phyloP scores from a whole-genome alignment of 164 flowering plant genomes.

The Sedum album region DNA sequence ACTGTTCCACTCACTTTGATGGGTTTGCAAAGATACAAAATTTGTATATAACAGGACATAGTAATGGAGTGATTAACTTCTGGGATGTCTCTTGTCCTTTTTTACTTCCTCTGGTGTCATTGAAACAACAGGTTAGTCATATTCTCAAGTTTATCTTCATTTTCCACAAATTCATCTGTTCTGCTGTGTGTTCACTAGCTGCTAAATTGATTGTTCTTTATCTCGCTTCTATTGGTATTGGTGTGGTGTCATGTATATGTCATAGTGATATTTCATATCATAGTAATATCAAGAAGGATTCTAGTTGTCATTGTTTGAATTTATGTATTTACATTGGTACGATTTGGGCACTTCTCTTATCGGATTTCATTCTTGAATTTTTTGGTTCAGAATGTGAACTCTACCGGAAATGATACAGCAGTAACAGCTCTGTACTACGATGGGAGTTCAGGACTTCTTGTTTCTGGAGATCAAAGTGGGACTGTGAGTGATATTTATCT shows the following conservation, averaged over 20 bases:
- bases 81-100: slow-evolving; percentile 78
- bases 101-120: slow-evolving; percentile 40
- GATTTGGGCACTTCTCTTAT: neutral
- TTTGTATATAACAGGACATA: slow-evolving; percentile 77
- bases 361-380: slow-evolving; percentile 3
- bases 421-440: slow-evolving; percentile 64
- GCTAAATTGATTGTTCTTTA: neutral
- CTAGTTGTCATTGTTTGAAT: too few species aligned
- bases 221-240: neutral
- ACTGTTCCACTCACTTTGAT: slow-evolving; percentile 23
- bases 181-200: neutral
- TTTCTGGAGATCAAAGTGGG: slow-evolving; percentile 89
- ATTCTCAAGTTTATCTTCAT: neutral
- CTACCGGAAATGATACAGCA: slow-evolving; percentile 45
- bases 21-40: slow-evolving; percentile 55
- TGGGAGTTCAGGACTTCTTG: slow-evolving; percentile 41
- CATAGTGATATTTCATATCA: neutral
- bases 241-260: neutral
- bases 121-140: slow-evolving; percentile 61
- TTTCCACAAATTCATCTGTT: neutral
- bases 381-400: slow-evolving; percentile 58
- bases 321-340: too few species aligned
- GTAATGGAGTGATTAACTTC: slow-evolving; percentile 64
- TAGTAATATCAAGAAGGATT: too few species aligned
- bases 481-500: slow-evolving; percentile 28